phyloP scores from a whole-genome alignment of 768 basidiomycete genomes.

The Russula brevipes region DNA sequence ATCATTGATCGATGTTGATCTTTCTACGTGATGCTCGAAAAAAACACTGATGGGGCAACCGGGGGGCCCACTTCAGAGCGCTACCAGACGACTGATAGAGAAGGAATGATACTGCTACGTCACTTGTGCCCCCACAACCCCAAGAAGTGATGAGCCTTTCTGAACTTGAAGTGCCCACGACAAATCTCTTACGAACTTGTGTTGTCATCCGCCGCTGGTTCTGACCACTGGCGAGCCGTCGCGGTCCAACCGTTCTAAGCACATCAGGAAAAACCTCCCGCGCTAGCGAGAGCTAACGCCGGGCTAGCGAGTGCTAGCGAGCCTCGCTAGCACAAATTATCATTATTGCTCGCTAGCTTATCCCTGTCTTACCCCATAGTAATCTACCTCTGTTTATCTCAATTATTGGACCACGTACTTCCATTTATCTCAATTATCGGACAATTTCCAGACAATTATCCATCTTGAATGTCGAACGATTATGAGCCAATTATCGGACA shows the following conservation, averaged over 20 bases:
- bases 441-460: too few species aligned
- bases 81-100: neutral
- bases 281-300: too few species aligned
- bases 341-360: too few species aligned
- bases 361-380: too few species aligned
- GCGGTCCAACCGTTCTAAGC: neutral
- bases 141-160: neutral
- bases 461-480: too few species aligned
- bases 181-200: neutral
- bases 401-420: too few species aligned
- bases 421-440: too few species aligned
- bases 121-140: neutral
- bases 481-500: too few species aligned
- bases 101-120: neutral
- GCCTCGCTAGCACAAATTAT: too few species aligned
- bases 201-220: neutral
- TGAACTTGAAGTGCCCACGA: neutral
- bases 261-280: too few species aligned
- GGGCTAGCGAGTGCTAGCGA: too few species aligned
- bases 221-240: neutral
- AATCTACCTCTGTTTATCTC: too few species aligned
- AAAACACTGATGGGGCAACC: neutral
- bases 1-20: neutral
- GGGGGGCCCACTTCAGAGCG: neutral
- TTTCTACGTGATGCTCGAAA: neutral